These are phyloP conservation scores for Fomitopsis serialis DNA, from an alignment of 768 basidiomycete genomes.

Conservation along the genomic window DNA sequence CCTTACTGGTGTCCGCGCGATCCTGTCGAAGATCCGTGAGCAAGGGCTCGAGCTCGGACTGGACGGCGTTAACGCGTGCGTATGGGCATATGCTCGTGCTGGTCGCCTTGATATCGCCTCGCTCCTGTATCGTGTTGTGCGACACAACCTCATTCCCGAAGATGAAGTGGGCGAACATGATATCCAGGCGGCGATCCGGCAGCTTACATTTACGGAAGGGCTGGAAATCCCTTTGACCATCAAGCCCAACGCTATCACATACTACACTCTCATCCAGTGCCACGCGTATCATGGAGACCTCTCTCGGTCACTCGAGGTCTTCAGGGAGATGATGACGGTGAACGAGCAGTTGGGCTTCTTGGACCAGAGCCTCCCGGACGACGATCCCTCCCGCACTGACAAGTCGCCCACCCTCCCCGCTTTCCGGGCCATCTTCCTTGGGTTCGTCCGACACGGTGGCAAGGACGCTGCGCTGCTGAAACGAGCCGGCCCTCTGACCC, in stretches of 20 bases:
- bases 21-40: slow-evolving; percentile 46
- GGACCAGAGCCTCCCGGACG: neutral
- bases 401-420: slow-evolving; percentile 41
- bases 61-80: slow-evolving; percentile 63
- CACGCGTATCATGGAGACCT: slow-evolving; percentile 72
- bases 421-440: slow-evolving; percentile 72
- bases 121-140: slow-evolving; percentile 59
- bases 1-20: slow-evolving; percentile 49
- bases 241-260: slow-evolving; percentile 62
- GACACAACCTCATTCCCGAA: slow-evolving; percentile 43
- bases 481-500: neutral
- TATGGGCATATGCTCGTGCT: slow-evolving; percentile 62
- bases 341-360: neutral
- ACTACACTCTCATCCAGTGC: slow-evolving; percentile 60
- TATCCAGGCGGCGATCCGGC: slow-evolving; percentile 24
- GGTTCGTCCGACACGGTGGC: slow-evolving; percentile 58
- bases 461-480: slow-evolving; percentile 8
- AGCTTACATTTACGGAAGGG: slow-evolving; percentile 38
- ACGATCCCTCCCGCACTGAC: neutral
- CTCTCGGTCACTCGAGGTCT: slow-evolving; percentile 44
- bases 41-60: slow-evolving; percentile 49
- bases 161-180: slow-evolving; percentile 24
- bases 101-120: slow-evolving; percentile 49
- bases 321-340: slow-evolving; percentile 61
- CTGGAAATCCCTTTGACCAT: slow-evolving; percentile 39